Percentiles rank a stretch among this genome's conserved stretches.
Evolutionary conservation across 2,329 filamentous ascomycete genomes (phyloP).

Genomic region (Colletotrichum echinochloae): DNA sequence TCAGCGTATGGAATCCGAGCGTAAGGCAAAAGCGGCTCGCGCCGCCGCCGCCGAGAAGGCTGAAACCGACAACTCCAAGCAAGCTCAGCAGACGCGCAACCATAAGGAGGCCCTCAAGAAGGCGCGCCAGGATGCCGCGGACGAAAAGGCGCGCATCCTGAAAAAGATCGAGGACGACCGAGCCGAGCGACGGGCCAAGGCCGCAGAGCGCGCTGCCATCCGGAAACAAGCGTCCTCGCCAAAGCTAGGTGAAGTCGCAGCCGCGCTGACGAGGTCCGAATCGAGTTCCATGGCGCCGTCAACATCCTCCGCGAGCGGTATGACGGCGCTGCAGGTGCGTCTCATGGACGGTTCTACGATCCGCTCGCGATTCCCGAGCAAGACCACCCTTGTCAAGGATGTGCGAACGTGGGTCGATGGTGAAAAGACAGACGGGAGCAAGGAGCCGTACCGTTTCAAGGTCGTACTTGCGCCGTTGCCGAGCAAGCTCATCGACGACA

Average conservation of each 20-base stretch:
- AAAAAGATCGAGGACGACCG: slow-evolving; percentile 83
- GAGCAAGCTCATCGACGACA: slow-evolving; percentile 77
- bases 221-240: slow-evolving; percentile 45
- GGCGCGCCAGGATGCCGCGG: slow-evolving; percentile 72
- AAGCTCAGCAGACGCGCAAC: slow-evolving; percentile 53
- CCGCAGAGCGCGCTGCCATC: slow-evolving; percentile 62
- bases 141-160: slow-evolving; percentile 78
- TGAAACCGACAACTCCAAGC: slow-evolving; percentile 47
- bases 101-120: slow-evolving; percentile 70
- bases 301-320: slow-evolving; percentile 43
- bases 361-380: slow-evolving; percentile 74
- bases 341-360: slow-evolving; percentile 88
- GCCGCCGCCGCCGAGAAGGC: slow-evolving; percentile 61
- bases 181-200: slow-evolving; percentile 70
- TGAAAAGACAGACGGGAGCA: slow-evolving; percentile 63
- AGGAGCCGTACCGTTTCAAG: slow-evolving; percentile 83
- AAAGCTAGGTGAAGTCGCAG: slow-evolving; percentile 47
- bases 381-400: slow-evolving; percentile 70
- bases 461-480: slow-evolving; percentile 84
- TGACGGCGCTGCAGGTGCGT: slow-evolving; percentile 77
- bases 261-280: slow-evolving; percentile 48
- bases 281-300: slow-evolving; percentile 49
- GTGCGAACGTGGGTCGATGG: slow-evolving; percentile 84
- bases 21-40: slow-evolving; percentile 63
- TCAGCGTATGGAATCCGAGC: slow-evolving; percentile 58